These are phyloP conservation scores for Acacia crassicarpa DNA, from an alignment of 306 rosid genomes.

Conservation along the genomic window DNA sequence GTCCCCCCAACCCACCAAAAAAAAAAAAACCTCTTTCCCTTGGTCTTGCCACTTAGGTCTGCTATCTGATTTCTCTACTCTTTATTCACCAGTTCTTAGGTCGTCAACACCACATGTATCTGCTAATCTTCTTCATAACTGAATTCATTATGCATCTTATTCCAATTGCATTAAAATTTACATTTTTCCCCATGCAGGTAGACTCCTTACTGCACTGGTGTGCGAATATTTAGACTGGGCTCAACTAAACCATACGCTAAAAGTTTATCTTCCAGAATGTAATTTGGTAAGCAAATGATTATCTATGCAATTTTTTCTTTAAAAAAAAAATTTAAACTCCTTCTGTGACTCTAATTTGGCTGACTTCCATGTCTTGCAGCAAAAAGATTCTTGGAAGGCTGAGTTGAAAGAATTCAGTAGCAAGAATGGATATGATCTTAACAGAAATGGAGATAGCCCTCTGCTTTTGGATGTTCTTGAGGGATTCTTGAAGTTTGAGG, in stretches of 20 bases:
- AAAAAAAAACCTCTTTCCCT: not conserved
- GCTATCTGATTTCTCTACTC: not conserved
- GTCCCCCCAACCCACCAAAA: too few relatives aligned
- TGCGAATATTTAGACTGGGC: conserved; percentile 99
- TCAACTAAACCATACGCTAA: conserved; percentile 84
- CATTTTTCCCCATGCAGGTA: conserved; percentile 57
- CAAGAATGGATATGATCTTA: conserved; percentile 94
- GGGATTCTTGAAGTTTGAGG: conserved; percentile 99
- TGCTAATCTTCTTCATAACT: not conserved
- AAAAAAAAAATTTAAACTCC: too few relatives aligned
- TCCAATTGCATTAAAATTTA: not conserved
- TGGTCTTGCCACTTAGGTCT: not conserved
- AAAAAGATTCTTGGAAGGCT: conserved; percentile 89
- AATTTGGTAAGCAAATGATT: conserved; percentile 71
- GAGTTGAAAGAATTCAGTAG: conserved; percentile 90
- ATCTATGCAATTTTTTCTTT: not conserved
- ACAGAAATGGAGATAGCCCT: conserved; percentile 94
- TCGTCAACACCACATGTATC: too few relatives aligned
- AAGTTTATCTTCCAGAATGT: conserved; percentile 96
- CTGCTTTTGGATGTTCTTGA: conserved; percentile 96
- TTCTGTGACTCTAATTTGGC: not conserved
- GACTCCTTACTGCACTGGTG: conserved; percentile 83
- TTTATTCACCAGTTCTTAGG: not conserved
- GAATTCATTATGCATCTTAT: not conserved
- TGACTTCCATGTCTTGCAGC: conserved; percentile 51